These are phyloP conservation scores for Solanum dulcamara DNA, from an alignment of 257 asterid species.

Conservation along the genomic window DNA sequence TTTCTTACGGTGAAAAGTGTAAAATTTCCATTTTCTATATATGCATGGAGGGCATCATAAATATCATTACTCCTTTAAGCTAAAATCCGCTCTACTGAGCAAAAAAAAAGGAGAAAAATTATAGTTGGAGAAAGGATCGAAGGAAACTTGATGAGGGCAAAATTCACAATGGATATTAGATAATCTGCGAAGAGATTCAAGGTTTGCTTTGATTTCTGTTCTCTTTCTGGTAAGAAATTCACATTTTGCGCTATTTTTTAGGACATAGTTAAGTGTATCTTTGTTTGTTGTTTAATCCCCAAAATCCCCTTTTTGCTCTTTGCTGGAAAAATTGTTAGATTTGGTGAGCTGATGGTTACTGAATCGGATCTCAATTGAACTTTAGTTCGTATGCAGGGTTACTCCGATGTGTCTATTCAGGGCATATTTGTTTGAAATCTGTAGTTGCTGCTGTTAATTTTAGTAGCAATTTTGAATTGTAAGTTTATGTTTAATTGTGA, in stretches of 20 bases:
- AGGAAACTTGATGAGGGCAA: not conserved
- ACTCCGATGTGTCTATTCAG: not conserved
- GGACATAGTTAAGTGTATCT: not conserved
- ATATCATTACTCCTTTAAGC: not conserved
- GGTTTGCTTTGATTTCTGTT: not conserved
- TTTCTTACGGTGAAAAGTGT: not conserved
- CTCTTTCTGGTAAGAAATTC: not conserved
- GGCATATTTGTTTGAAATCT: not conserved
- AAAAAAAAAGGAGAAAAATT: not conserved
- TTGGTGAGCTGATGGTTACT: not conserved
- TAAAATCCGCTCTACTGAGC: not conserved
- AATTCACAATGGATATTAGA: conserved; percentile 1
- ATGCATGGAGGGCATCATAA: not conserved
- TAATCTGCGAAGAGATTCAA: not conserved
- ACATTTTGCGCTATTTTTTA: not conserved
- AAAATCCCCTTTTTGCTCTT: not conserved
- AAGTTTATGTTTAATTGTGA: not conserved
- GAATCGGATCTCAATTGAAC: not conserved
- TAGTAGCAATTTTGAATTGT: too few relatives aligned
- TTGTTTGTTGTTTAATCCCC: not conserved
- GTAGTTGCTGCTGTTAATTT: not conserved
- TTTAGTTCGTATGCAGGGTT: not conserved
- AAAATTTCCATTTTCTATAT: not conserved
- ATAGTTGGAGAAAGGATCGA: not conserved
- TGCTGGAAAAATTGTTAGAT: not conserved